Evolutionary conservation across 2,329 filamentous ascomycete species (phyloP).

Genomic region (Acephala macrosclerotiorum): DNA sequence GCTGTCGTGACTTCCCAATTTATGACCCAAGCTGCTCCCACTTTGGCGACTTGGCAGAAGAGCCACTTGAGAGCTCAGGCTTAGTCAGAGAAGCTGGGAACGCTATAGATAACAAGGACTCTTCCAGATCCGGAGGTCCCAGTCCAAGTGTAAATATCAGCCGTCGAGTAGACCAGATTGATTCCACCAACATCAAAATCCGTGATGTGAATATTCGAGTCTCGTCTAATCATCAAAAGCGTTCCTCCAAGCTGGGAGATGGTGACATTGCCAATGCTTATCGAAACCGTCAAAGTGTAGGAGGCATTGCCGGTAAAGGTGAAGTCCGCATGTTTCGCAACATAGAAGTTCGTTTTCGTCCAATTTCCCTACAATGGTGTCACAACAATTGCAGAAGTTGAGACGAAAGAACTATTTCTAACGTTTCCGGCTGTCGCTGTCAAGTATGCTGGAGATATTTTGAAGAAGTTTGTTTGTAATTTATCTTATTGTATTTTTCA

Average conservation of each 20-base stretch:
- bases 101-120: slow-evolving; percentile 68
- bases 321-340: slow-evolving; percentile 70
- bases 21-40: slow-evolving; percentile 47
- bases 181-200: slow-evolving; percentile 67
- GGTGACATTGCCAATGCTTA: slow-evolving; percentile 59
- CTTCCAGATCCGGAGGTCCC: slow-evolving; percentile 59
- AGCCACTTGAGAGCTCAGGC: neutral
- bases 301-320: slow-evolving; percentile 14
- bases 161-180: slow-evolving; percentile 69
- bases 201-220: slow-evolving; percentile 70
- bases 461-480: slow-evolving; percentile 33
- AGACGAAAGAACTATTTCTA: slow-evolving; percentile 2
- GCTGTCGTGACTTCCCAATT: slow-evolving; percentile 59
- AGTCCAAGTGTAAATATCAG: slow-evolving; percentile 73
- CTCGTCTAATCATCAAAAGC: slow-evolving; percentile 64
- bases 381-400: slow-evolving; percentile 47
- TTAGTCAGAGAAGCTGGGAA: neutral
- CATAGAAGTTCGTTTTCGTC: slow-evolving; percentile 65
- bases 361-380: slow-evolving; percentile 64
- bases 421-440: slow-evolving; percentile 52
- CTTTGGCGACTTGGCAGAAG: neutral
- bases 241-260: slow-evolving; percentile 64
- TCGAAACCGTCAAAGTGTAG: slow-evolving; percentile 55
- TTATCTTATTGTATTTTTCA: slow-evolving; percentile 33
- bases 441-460: slow-evolving; percentile 32